Percentiles rank a stretch among this genome's conserved stretches.
These are phyloP conservation scores for Myriosclerotinia duriaeana DNA, from an alignment of 2,329 filamentous ascomycete species.

Conservation along the genomic window DNA sequence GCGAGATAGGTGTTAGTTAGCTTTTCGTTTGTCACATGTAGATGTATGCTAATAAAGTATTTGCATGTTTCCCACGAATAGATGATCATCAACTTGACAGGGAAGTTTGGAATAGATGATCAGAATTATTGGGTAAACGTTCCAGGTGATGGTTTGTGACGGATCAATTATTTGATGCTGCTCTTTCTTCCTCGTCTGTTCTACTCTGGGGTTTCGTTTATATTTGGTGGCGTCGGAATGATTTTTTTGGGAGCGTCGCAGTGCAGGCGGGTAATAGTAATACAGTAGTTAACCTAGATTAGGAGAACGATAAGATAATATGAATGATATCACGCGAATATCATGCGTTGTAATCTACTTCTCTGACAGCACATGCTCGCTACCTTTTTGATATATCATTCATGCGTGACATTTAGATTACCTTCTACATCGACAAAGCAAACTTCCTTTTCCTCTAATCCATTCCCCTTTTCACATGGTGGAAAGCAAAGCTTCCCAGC, in stretches of 20 bases:
- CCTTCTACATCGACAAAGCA: too few relatives aligned
- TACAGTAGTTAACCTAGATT: too few relatives aligned
- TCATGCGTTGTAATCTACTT: background rate
- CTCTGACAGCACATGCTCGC: too few relatives aligned
- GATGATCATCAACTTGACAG: background rate
- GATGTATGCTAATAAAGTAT: conserved; percentile 1
- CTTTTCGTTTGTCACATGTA: background rate
- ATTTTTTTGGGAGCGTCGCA: background rate
- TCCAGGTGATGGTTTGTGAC: conserved; percentile 1
- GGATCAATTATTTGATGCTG: background rate
- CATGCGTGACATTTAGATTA: too few relatives aligned
- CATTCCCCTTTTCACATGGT: background rate
- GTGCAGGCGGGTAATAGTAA: too few relatives aligned
- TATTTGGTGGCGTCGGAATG: conserved; percentile 6
- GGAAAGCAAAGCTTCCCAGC: background rate
- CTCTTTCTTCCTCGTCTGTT: conserved; percentile 9
- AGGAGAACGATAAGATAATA: background rate
- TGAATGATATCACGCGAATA: conserved; percentile 8
- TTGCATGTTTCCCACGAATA: conserved; percentile 10
- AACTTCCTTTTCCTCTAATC: too few relatives aligned
- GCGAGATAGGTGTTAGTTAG: conserved; percentile 8
- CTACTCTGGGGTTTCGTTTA: conserved; percentile 6
- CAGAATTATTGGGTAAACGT: background rate
- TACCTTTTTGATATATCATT: too few relatives aligned
- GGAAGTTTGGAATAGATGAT: conserved; percentile 3